These are phyloP conservation scores for Kwoniella sp. DNA, from an alignment of 768 basidiomycete genomes.

Conservation along the genomic window DNA sequence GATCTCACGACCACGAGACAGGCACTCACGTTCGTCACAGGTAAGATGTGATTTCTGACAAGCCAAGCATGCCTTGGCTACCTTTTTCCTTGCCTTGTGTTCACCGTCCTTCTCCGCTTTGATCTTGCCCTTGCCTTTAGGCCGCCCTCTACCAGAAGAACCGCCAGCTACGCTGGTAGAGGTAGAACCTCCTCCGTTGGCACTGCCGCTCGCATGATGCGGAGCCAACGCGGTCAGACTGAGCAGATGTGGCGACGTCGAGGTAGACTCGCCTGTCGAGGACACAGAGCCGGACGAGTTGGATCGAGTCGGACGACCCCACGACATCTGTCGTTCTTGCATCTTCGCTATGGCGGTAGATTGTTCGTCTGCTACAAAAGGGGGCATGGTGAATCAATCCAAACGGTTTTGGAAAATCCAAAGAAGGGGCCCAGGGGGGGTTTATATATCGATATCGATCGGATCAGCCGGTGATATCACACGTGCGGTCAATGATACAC, in stretches of 20 bases:
- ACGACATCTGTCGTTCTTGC: slow-evolving; percentile 33
- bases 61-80: slow-evolving; percentile 79
- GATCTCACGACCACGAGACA: not conserved
- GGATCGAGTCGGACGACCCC: slow-evolving; percentile 27
- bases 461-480: not conserved
- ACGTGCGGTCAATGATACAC: not conserved
- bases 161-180: slow-evolving; percentile 12
- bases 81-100: slow-evolving; percentile 41
- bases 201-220: slow-evolving; percentile 11
- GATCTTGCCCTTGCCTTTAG: slow-evolving; percentile 17
- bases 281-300: slow-evolving; percentile 30
- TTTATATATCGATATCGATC: not conserved
- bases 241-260: slow-evolving; percentile 19
- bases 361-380: not conserved
- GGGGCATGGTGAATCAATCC: not conserved
- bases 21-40: slow-evolving; percentile 93
- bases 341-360: slow-evolving; percentile 15
- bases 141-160: slow-evolving; percentile 13
- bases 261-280: slow-evolving; percentile 16
- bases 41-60: slow-evolving; percentile 98
- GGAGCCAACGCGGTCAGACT: slow-evolving; percentile 16
- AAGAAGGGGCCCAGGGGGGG: not conserved
- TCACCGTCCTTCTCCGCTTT: slow-evolving; percentile 28
- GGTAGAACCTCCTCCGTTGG: slow-evolving; percentile 5
- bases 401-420: not conserved